Evolutionary conservation across 805 yeast genomes (phyloP).

Genomic region (Myxozyma vanderwaltii): DNA sequence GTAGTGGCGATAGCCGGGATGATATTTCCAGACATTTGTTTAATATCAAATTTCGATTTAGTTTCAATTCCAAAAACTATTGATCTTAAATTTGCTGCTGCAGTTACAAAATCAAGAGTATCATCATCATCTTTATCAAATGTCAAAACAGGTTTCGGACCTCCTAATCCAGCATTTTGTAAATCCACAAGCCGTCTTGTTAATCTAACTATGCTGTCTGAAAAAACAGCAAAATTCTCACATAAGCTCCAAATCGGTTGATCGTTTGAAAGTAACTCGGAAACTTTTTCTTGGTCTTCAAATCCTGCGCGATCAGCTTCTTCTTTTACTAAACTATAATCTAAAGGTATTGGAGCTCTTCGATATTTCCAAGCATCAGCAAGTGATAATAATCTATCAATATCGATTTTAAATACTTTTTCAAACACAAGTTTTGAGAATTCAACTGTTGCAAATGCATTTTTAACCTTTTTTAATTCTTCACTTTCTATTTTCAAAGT

Average conservation of each 20-base stretch:
- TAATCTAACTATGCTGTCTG: slow-evolving; percentile 52
- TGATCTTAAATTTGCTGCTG: slow-evolving; percentile 81
- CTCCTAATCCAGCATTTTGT: slow-evolving; percentile 42
- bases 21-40: slow-evolving; percentile 94
- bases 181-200: slow-evolving; percentile 48
- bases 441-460: slow-evolving; percentile 42
- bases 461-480: slow-evolving; percentile 43
- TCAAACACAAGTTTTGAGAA: slow-evolving; percentile 41
- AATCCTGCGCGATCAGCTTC: slow-evolving; percentile 16
- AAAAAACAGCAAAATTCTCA: slow-evolving; percentile 65
- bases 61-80: slow-evolving; percentile 66
- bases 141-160: slow-evolving; percentile 43
- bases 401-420: slow-evolving; percentile 70
- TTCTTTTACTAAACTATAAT: slow-evolving; percentile 35
- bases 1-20: slow-evolving; percentile 99
- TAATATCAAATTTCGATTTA: slow-evolving; percentile 80
- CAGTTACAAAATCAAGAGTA: slow-evolving; percentile 81
- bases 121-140: slow-evolving; percentile 97
- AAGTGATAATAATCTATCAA: slow-evolving; percentile 67
- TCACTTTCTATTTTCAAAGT: slow-evolving; percentile 43
- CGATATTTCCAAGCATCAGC: slow-evolving; percentile 80
- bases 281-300: slow-evolving; percentile 12
- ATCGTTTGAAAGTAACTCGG: slow-evolving; percentile 42
- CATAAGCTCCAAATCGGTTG: slow-evolving; percentile 59
- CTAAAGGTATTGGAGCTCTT: slow-evolving; percentile 65